Evolutionary conservation across 495 filamentous ascomycete genomes (phyloP).

Genomic region (Lasiosphaeris hirsuta): DNA sequence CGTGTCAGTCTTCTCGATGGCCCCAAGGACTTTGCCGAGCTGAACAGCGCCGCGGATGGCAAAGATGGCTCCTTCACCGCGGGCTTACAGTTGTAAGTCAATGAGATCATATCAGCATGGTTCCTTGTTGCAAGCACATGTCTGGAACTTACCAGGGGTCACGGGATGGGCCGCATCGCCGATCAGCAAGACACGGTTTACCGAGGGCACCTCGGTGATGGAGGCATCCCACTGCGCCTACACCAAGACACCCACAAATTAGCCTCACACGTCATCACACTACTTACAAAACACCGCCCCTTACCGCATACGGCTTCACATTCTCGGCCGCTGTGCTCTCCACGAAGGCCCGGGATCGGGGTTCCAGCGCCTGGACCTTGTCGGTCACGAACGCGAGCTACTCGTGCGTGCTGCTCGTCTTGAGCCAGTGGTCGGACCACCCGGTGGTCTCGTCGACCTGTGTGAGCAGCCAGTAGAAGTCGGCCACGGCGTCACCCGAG

Average conservation of each 20-base stretch:
- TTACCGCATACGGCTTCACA: slow-evolving; percentile 2
- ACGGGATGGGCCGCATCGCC: slow-evolving; percentile 61
- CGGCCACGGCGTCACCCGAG: slow-evolving; percentile 15
- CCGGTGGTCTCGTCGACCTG: slow-evolving; percentile 12
- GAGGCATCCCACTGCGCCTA: slow-evolving; percentile 21
- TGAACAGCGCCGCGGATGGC: slow-evolving; percentile 30
- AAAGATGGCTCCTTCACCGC: slow-evolving; percentile 34
- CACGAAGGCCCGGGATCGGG: slow-evolving; percentile 22
- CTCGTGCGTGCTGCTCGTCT: slow-evolving; percentile 16
- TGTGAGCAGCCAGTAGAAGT: slow-evolving; percentile 30
- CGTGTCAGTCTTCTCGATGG: slow-evolving; percentile 13
- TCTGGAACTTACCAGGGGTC: slow-evolving; percentile 50
- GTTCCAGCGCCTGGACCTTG: slow-evolving; percentile 13
- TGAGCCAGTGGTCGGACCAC: slow-evolving; percentile 26
- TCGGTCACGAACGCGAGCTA: slow-evolving; percentile 19
- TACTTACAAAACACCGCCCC: not conserved
- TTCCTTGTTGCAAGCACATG: not conserved
- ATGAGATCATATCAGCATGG: not conserved
- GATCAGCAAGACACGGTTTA: slow-evolving; percentile 46
- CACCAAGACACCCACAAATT: not conserved
- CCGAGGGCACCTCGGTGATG: slow-evolving; percentile 16
- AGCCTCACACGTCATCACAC: not conserved
- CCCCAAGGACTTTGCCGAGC: slow-evolving; percentile 17
- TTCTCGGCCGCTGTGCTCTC: slow-evolving; percentile 16
- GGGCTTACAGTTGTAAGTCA: no score